Base-by-base conservation (phyloP, 2,329 filamentous ascomycete species). In the Macroventuria anomochaeta region DNA sequence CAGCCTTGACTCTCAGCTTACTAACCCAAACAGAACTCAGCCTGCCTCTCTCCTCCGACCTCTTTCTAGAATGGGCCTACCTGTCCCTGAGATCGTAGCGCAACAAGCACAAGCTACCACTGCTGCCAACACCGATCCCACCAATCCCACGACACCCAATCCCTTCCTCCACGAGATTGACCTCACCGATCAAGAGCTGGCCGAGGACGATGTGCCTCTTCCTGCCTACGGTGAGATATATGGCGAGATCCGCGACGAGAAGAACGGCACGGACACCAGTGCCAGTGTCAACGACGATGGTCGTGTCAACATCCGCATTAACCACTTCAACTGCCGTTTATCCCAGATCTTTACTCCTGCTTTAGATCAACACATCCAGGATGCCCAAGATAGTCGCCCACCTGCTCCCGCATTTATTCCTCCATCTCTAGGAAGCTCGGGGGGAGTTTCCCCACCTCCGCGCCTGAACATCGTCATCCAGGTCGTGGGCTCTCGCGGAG, bases 401-500 rank as follows among this genome's bases (percentile, higher is more conserved):
- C 44, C 57, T 52, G 38, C 40, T 31, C 26, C 48, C 15, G 55
- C 44, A 21, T 57, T 43, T 39, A 61, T 49, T 10, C 40, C 52
- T 15, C 36, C 36, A 25, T 20, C 36, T 53, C 41, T 58, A 31
- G 53, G 64, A 46, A 44, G 50, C 12, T 18, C 33, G 8, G 29
- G 49, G 13, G 44, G 36, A 20, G 25, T 36, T 38, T 33, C 15
- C 13, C 36, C 36, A 25, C 36, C 36, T 53, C 41, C 51, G n/a
- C 46, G 49, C 59, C 67, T 83, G 18, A 84, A 83, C 47, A 78
- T 84, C 36, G 80, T 83, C 4, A 82, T 84, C 44, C 82, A 84
- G 49, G 79, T 84, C 2, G 82, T 85, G 1, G 80, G 23, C 23
- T 25, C 23, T 25, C 23, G 23, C 8, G 23, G 23, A 25, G 23